Evolutionary conservation across 805 yeast species (phyloP).

Genomic region (Kazachstania viticola): DNA sequence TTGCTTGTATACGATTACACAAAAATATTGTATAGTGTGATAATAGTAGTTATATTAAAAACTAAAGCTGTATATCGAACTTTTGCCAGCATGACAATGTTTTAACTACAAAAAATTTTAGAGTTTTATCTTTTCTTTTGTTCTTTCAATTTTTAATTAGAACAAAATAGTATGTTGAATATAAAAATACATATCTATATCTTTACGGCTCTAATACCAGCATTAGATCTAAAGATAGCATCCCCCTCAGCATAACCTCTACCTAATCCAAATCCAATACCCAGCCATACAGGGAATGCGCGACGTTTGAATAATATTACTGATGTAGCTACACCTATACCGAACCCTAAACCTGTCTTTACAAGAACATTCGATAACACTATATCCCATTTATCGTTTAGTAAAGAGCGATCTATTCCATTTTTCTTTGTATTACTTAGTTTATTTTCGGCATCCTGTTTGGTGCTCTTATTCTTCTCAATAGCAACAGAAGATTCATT

Average conservation of each 20-base stretch:
- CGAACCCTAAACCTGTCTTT: slow-evolving; percentile 92
- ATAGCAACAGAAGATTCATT: too few relatives aligned
- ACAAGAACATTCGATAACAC: slow-evolving; percentile 89
- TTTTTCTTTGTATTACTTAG: neutral
- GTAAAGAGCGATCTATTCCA: slow-evolving; percentile 41
- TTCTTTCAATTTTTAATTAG: neutral
- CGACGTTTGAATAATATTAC: slow-evolving; percentile 86
- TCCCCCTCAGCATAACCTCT: slow-evolving; percentile 98
- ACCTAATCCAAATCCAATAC: slow-evolving; percentile 94
- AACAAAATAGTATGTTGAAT: neutral
- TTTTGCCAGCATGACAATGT: neutral
- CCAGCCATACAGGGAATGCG: slow-evolving; percentile 96
- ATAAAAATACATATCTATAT: slow-evolving; percentile 42
- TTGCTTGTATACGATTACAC: neutral
- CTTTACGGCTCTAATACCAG: slow-evolving; percentile 65
- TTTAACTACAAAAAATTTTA: too few relatives aligned
- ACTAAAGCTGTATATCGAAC: too few relatives aligned
- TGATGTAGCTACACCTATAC: slow-evolving; percentile 90
- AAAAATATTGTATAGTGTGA: too few relatives aligned
- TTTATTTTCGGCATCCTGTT: neutral
- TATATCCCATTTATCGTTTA: slow-evolving; percentile 84
- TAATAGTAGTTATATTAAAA: too few relatives aligned
- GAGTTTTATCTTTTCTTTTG: too few relatives aligned
- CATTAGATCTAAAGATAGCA: slow-evolving; percentile 79
- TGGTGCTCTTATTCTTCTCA: too few relatives aligned